Evolutionary conservation across 164 flowering plant genomes (phyloP).

Genomic region (Tinospora cordifolia): DNA sequence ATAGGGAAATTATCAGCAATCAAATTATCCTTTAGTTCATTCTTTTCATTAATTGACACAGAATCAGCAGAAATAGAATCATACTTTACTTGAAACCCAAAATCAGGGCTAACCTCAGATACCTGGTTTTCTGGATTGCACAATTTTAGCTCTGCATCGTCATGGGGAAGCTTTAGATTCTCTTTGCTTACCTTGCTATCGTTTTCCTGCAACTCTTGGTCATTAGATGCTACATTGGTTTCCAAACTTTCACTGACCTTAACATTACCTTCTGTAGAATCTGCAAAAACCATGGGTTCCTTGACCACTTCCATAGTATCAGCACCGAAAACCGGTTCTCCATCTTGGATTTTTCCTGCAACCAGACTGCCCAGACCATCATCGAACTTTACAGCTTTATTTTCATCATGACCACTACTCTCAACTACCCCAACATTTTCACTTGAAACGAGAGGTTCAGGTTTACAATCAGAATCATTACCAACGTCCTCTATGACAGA

Average conservation of each 20-base stretch:
- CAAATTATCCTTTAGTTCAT: conserved; percentile 85
- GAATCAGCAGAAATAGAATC: conserved; percentile 89
- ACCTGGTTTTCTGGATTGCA: conserved; percentile 65
- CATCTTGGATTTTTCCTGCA: conserved; percentile 24
- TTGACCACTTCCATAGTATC: conserved; percentile 17
- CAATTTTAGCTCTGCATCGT: conserved; percentile 25
- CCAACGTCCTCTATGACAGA: conserved; percentile 2
- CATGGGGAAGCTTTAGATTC: conserved; percentile 18
- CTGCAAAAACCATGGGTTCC: conserved; percentile 14
- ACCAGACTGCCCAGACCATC: conserved; percentile 9
- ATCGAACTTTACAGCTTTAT: conserved; percentile 19
- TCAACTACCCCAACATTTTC: conserved; percentile 17
- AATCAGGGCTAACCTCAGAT: conserved; percentile 76
- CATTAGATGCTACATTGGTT: conserved; percentile 22
- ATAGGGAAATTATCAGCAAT: conserved; percentile 86
- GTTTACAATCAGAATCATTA: conserved; percentile 23
- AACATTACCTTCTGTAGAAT: conserved; percentile 23
- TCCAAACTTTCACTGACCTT: conserved; percentile 22
- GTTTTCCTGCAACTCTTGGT: conserved; percentile 22
- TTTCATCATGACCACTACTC: conserved; percentile 5
- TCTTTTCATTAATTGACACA: conserved; percentile 82
- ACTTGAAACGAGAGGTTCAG: conserved; percentile 12
- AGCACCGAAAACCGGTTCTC: conserved; percentile 5
- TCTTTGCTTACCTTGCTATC: conserved; percentile 28
- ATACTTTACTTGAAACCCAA: conserved; percentile 82